Evolutionary conservation across 1,284 basidiomycete genomes (phyloP).

Genomic region (Trichosporon coremiiforme): DNA sequence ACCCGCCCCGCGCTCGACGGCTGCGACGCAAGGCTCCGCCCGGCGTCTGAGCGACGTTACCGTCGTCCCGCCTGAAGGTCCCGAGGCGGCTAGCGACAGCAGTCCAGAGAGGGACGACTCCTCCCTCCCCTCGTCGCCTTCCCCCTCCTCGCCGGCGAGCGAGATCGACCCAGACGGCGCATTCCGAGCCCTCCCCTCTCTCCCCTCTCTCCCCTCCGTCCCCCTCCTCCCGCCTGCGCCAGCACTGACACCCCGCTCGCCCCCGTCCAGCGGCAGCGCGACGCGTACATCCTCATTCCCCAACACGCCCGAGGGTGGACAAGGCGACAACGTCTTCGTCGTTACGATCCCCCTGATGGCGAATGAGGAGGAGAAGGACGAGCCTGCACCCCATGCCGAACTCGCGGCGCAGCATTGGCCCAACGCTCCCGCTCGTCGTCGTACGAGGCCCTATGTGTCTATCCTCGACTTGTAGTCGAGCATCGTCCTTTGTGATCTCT

Average conservation of each 20-base stretch:
- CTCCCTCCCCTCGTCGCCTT: background rate
- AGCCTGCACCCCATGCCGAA: constrained; percentile 23
- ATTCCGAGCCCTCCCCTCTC: constrained; percentile 4
- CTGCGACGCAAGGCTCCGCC: background rate
- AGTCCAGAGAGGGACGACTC: background rate
- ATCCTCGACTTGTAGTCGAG: constrained; percentile 25
- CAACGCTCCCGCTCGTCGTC: background rate
- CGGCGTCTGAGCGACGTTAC: constrained; percentile 12
- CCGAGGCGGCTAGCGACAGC: background rate
- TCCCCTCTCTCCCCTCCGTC: constrained; percentile 13
- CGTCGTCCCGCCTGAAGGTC: constrained; percentile 1
- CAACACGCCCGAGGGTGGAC: constrained; percentile 2
- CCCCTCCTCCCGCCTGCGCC: constrained; percentile 13
- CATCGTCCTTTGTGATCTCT: background rate
- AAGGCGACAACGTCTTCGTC: background rate
- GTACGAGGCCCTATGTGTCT: constrained; percentile 24
- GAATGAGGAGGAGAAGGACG: constrained; percentile 22
- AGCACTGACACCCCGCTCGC: constrained; percentile 1
- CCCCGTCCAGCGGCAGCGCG: constrained; percentile 23
- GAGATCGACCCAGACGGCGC: constrained; percentile 13
- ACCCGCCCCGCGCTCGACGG: background rate
- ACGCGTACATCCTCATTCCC: constrained; percentile 25
- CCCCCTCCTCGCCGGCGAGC: background rate
- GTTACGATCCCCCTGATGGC: background rate
- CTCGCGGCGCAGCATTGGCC: constrained; percentile 29